Percentiles rank a stretch among this genome's conserved stretches.
Evolutionary conservation across 2,329 filamentous ascomycete genomes (phyloP).

Genomic region (Colletotrichum trifolii): DNA sequence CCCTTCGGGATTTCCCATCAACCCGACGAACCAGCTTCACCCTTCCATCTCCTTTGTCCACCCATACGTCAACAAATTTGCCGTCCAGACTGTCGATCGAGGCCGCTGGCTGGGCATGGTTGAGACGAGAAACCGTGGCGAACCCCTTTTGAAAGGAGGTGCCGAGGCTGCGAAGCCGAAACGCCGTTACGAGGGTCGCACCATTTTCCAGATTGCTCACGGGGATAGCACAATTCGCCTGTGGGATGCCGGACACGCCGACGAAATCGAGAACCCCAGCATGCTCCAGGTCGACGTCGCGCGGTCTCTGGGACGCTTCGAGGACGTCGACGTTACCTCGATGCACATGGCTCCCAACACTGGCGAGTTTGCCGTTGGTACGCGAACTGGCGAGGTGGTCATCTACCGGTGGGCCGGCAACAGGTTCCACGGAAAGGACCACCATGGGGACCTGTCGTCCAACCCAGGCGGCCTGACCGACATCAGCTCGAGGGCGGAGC

Average conservation of each 20-base stretch:
- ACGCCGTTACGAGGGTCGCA: slow-evolving; percentile 84
- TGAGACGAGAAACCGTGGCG: slow-evolving; percentile 84
- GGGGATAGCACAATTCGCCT: slow-evolving; percentile 91
- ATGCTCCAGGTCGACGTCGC: slow-evolving; percentile 89
- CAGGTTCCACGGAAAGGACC: slow-evolving; percentile 74
- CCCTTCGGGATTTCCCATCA: slow-evolving; percentile 90
- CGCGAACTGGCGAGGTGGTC: slow-evolving; percentile 84
- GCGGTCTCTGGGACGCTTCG: slow-evolving; percentile 81
- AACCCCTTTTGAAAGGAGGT: slow-evolving; percentile 82
- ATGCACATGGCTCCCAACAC: slow-evolving; percentile 84
- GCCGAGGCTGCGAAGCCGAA: slow-evolving; percentile 75
- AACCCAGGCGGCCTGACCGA: slow-evolving; percentile 79
- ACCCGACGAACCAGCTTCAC: slow-evolving; percentile 92
- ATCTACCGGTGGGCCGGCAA: slow-evolving; percentile 92
- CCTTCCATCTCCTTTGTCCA: slow-evolving; percentile 89
- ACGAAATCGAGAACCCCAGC: slow-evolving; percentile 89
- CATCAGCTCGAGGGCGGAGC: slow-evolving; percentile 78
- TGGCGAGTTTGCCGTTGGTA: slow-evolving; percentile 86
- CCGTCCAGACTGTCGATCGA: slow-evolving; percentile 79
- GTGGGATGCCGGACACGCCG: slow-evolving; percentile 92
- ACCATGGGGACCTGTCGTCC: slow-evolving; percentile 56
- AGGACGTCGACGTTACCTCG: slow-evolving; percentile 80
- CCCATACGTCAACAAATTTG: slow-evolving; percentile 82
- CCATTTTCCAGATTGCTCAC: slow-evolving; percentile 87
- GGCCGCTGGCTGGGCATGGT: slow-evolving; percentile 89